phyloP scores from a whole-genome alignment of 306 rosid genomes.

The Carpinus fangiana region DNA sequence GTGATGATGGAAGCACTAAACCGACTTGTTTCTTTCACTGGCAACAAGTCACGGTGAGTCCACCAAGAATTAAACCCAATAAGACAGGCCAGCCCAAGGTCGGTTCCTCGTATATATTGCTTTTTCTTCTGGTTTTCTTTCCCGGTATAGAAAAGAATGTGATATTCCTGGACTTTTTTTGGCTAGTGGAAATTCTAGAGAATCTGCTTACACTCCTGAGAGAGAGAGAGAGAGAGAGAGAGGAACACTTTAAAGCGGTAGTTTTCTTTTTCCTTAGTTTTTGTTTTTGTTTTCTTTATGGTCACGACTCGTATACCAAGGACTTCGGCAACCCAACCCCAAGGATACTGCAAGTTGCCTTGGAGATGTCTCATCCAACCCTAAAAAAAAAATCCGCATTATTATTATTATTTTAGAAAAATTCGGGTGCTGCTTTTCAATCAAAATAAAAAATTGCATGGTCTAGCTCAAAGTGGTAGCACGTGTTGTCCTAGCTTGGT shows the following conservation, averaged over 20 bases:
- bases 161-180: conserved; percentile 30
- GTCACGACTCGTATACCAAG: not conserved
- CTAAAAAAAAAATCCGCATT: not conserved
- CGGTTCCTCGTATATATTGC: conserved; percentile 38
- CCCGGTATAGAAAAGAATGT: conserved; percentile 35
- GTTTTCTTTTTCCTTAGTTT: not conserved
- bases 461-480: not conserved
- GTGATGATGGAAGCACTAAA: conserved; percentile 42
- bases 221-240: conserved; percentile 21
- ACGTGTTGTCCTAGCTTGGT: not conserved
- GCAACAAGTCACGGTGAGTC: conserved; percentile 46
- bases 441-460: not conserved
- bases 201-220: conserved; percentile 36
- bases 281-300: not conserved
- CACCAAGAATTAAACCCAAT: conserved; percentile 29
- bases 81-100: conserved; percentile 42
- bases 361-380: too few relatives aligned
- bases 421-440: not conserved
- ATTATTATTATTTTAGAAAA: too few relatives aligned
- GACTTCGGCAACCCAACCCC: too few relatives aligned
- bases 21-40: conserved; percentile 27
- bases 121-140: conserved; percentile 18
- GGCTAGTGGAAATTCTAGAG: conserved; percentile 54
- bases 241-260: not conserved
- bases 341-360: too few relatives aligned